Conservation (phyloP, 2,329 filamentous ascomycete species). For the Sclerotinia sclerotiorum region DNA sequence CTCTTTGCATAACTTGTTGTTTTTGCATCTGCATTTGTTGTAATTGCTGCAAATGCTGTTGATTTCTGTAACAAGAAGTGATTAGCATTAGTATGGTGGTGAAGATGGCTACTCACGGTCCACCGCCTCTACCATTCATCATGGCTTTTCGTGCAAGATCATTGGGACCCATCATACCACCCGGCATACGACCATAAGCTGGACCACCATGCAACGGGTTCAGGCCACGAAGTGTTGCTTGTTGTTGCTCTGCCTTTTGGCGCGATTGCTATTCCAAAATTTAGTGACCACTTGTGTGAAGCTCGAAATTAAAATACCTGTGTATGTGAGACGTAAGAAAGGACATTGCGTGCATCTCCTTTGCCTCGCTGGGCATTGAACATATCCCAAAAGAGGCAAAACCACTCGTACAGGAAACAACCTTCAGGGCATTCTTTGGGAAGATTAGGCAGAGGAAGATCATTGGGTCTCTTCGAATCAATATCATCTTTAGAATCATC, state of each 20-base stretch:
- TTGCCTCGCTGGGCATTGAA: conserved; percentile 78
- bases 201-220: conserved; percentile 57
- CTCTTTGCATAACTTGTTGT: conserved; percentile 81
- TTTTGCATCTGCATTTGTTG: conserved; percentile 70
- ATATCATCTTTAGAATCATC: conserved; percentile 78
- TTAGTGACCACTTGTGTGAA: conserved; percentile 31
- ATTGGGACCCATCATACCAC: conserved; percentile 54
- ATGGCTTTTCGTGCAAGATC: conserved; percentile 72
- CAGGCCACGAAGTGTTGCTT: conserved; percentile 73
- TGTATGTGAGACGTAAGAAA: conserved; percentile 77
- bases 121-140: conserved; percentile 65
- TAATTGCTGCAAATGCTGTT: conserved; percentile 66
- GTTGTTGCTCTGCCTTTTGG: conserved; percentile 72
- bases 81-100: background rate
- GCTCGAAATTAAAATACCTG: conserved; percentile 60
- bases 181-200: conserved; percentile 54
- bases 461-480: conserved; percentile 71
- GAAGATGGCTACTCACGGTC: conserved; percentile 54
- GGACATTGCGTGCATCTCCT: conserved; percentile 60
- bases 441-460: conserved; percentile 74
- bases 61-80: conserved; percentile 19
- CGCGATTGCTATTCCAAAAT: conserved; percentile 64
- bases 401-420: conserved; percentile 96
- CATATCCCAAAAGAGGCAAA: conserved; percentile 95
- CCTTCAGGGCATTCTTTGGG: conserved; percentile 64